Evolutionary conservation across 805 yeast genomes (phyloP).

Genomic region (Sugiyamaella floridensis): DNA sequence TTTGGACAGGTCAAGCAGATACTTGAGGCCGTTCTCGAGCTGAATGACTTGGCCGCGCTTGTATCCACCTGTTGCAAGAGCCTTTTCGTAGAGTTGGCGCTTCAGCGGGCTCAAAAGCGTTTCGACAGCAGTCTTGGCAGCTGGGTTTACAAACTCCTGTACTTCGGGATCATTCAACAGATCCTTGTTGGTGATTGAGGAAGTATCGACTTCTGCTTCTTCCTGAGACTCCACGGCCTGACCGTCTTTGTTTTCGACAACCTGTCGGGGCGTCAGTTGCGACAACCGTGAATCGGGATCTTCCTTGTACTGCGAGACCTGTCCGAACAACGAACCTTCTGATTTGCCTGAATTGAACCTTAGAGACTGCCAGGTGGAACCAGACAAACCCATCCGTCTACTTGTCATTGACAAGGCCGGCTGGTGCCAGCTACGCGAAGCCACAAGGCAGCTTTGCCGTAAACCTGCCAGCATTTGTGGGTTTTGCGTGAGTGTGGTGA

Average conservation of each 20-base stretch:
- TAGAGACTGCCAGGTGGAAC: background rate
- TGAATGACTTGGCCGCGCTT: conserved; percentile 51
- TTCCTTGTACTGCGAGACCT: conserved; percentile 16
- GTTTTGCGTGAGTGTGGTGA: background rate
- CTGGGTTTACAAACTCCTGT: conserved; percentile 47
- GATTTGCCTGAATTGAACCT: background rate
- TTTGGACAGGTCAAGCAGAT: conserved; percentile 49
- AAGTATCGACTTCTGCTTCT: background rate
- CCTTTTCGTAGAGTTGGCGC: conserved; percentile 49
- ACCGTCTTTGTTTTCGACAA: background rate
- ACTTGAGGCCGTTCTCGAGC: conserved; percentile 39
- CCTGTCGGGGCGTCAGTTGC: conserved; percentile 8
- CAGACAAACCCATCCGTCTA: background rate
- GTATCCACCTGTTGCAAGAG: conserved; percentile 58
- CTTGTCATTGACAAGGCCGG: background rate
- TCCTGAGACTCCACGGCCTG: background rate
- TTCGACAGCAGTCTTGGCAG: conserved; percentile 50
- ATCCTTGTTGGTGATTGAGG: conserved; percentile 9
- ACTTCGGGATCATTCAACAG: conserved; percentile 17
- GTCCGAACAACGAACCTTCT: conserved; percentile 15
- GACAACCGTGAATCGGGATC: conserved; percentile 11
- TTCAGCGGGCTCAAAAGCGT: conserved; percentile 63
- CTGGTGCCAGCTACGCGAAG: background rate
- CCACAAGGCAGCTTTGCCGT: background rate
- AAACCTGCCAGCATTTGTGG: background rate